Evolutionary conservation across 1,284 basidiomycete species (phyloP), one percentile per base, ranked within the genome.

Genomic region (Boletus mariae): DNA sequence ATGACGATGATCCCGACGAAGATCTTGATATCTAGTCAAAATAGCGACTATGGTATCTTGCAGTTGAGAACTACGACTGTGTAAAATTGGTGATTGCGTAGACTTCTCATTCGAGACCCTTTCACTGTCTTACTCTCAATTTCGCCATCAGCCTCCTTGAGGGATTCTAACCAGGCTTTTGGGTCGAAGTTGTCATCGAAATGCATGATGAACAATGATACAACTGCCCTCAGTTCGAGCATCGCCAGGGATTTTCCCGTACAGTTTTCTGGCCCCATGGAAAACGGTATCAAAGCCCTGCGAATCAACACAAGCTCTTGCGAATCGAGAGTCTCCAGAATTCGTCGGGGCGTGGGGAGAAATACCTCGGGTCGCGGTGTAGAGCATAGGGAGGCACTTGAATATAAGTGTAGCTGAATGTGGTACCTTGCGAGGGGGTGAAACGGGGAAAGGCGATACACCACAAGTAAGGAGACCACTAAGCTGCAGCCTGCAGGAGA

Each of bases 1-100:
- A 94, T 61, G 91, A 92, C 52, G 92, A 94, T 51, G 91, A 94
- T 73, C 91, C 91, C 20, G 91, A 94, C 61, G 91, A 93, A 64
- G 91, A 94, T 68, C 71, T 94, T 54, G 89, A 94, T 65, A 85
- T 93, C 53, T 92, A 74, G 70, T 31, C 25, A 35, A 9, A 42
- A 38, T 43, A 49, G 29, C 15, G 1, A 42, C 20, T 32, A 12
- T 13, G 25, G 37, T 49, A 20, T 46, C 12, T 15, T 5, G 15
- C n/a, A 45, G 8, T 15, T 42, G 23, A 44, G 20, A 49, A 43
- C 25, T 47, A 49, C 31, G n/a, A 29, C 5, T 20, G 26, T 26
- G 26, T 26, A 31, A 45, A 47, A 28, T 31, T 5, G 5, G n/a
- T 11, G 26, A 47, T 25, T 31, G 23, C 20, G 29, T 42, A 28